Evolutionary conservation across 2,329 filamentous ascomycete genomes (phyloP).

Genomic region (Emmonsiellopsis sp.): DNA sequence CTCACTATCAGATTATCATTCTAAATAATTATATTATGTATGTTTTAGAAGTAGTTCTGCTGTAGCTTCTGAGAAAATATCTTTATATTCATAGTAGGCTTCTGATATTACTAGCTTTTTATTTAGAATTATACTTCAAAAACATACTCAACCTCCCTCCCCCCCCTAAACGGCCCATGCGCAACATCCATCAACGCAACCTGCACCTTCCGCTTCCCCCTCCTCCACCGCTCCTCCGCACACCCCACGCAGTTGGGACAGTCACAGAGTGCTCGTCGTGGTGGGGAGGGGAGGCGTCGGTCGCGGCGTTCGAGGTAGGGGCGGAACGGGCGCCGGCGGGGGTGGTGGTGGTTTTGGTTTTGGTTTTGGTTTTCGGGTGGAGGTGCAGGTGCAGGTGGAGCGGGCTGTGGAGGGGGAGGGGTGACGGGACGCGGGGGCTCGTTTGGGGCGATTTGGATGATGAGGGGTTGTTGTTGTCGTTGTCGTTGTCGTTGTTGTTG

Average conservation of each 20-base stretch:
- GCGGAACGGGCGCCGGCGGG: background rate
- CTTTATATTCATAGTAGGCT: too few relatives aligned
- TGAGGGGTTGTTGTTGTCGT: too few relatives aligned
- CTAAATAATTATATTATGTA: too few relatives aligned
- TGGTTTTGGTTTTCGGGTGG: background rate
- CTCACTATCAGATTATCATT: too few relatives aligned
- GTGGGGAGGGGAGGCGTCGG: background rate
- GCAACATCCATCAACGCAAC: slow-evolving; percentile 4
- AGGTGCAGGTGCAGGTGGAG: background rate
- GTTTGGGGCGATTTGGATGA: too few relatives aligned
- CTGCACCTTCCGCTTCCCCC: background rate
- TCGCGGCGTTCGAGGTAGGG: background rate
- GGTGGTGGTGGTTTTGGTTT: background rate
- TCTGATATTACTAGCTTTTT: too few relatives aligned
- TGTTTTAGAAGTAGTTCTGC: too few relatives aligned
- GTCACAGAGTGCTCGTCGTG: background rate
- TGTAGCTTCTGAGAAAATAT: too few relatives aligned
- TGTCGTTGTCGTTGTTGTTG: background rate
- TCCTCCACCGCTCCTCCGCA: background rate
- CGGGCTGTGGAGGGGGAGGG: background rate
- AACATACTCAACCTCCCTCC: slow-evolving; percentile 3
- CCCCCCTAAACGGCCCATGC: slow-evolving; percentile 9
- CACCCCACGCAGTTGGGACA: background rate
- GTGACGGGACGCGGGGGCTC: background rate
- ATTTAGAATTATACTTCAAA: too few relatives aligned